A percentile compares a stretch with the other conserved stretches of the same genome.
These are phyloP conservation scores for Xerocomellus amylosporus DNA, from an alignment of 768 basidiomycete species.

Conservation along the genomic window DNA sequence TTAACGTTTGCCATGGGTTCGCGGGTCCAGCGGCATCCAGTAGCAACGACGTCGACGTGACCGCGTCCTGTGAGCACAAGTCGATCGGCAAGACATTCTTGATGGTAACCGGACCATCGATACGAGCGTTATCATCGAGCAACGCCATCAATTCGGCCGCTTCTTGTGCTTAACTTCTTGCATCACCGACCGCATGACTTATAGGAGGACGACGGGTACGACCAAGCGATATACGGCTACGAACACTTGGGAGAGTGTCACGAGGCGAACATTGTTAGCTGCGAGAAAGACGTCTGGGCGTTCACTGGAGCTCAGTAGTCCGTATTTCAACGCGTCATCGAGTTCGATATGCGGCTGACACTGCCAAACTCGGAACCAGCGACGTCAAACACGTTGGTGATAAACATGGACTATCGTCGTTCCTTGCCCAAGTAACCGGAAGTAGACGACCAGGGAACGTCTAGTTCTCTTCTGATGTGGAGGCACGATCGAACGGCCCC, in stretches of 20 bases:
- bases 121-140: conserved; percentile 9
- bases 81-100: not conserved
- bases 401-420: not conserved
- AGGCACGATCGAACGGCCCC: too few relatives aligned
- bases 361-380: not conserved
- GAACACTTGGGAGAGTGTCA: conserved; percentile 2
- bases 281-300: not conserved
- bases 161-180: conserved; percentile 19
- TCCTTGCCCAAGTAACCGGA: too few relatives aligned
- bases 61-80: not conserved
- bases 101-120: not conserved
- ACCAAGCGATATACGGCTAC: conserved; percentile 3
- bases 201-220: conserved; percentile 1
- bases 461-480: too few relatives aligned
- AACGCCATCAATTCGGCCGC: conserved; percentile 12
- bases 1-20: conserved; percentile 15
- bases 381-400: not conserved
- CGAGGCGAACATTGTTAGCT: conserved; percentile 7
- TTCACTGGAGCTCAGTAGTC: not conserved
- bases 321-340: not conserved
- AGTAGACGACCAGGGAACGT: too few relatives aligned
- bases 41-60: not conserved
- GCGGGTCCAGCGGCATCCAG: not conserved
- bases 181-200: conserved; percentile 6
- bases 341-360: not conserved